Conservation (phyloP, 495 filamentous ascomycete genomes). For the Penicillium coffeae region DNA sequence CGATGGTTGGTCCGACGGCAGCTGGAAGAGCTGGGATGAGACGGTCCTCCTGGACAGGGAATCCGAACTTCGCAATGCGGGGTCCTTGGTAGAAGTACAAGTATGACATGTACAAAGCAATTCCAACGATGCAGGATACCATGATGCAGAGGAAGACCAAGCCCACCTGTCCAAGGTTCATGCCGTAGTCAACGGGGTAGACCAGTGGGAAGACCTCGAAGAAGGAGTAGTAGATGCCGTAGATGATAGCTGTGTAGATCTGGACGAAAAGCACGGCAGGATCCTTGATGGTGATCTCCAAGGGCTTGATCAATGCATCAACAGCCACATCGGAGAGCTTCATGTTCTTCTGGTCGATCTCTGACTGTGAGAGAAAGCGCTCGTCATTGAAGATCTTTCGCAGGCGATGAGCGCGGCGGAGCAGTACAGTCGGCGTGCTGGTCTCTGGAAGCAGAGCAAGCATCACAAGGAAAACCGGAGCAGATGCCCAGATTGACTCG, state of each 20-base stretch:
- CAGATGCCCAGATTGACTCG: slow-evolving; percentile 48
- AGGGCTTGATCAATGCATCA: slow-evolving; percentile 58
- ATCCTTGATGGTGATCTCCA: slow-evolving; percentile 61
- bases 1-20: slow-evolving; percentile 49
- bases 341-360: slow-evolving; percentile 50
- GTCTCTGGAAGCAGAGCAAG: slow-evolving; percentile 57
- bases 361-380: slow-evolving; percentile 43
- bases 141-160: slow-evolving; percentile 63
- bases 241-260: slow-evolving; percentile 59
- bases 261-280: slow-evolving; percentile 60
- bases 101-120: slow-evolving; percentile 51
- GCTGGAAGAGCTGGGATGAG: slow-evolving; percentile 56
- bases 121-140: slow-evolving; percentile 52
- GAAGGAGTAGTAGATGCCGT: slow-evolving; percentile 67
- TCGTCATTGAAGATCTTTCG: slow-evolving; percentile 40
- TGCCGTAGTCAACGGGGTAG: slow-evolving; percentile 58
- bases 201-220: slow-evolving; percentile 75
- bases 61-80: slow-evolving; percentile 38
- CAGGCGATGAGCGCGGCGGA: slow-evolving; percentile 53
- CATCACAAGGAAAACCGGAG: slow-evolving; percentile 45
- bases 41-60: slow-evolving; percentile 47
- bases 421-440: slow-evolving; percentile 52
- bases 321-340: slow-evolving; percentile 42
- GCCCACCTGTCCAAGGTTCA: slow-evolving; percentile 58
- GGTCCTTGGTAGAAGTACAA: slow-evolving; percentile 52